Percentiles rank a stretch among this genome's conserved stretches.
These are phyloP conservation scores for Phoma sp. DNA, from an alignment of 2,329 filamentous ascomycete genomes.

Conservation along the genomic window DNA sequence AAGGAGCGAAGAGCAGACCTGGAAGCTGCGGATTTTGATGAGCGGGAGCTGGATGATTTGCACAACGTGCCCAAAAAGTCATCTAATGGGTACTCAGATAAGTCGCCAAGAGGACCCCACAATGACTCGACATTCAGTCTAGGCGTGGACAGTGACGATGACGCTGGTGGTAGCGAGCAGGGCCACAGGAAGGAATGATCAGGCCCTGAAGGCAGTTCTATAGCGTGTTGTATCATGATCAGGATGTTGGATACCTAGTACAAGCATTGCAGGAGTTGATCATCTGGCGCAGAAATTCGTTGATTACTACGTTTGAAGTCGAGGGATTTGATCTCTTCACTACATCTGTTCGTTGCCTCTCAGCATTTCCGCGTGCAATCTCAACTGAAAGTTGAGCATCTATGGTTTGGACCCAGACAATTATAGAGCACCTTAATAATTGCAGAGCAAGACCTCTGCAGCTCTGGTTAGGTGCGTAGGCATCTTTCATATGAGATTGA, in stretches of 20 bases:
- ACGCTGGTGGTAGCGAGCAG: constrained; percentile 41
- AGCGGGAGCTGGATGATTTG: constrained; percentile 64
- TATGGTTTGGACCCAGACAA: no score
- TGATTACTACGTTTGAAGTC: no score
- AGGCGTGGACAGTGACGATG: constrained; percentile 53
- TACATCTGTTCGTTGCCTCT: no score
- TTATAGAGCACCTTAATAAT: no score
- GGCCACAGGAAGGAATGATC: constrained; percentile 40
- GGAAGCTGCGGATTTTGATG: constrained; percentile 68
- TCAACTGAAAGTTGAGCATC: no score
- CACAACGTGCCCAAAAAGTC: constrained; percentile 38
- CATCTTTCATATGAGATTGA: no score
- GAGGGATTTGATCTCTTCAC: no score
- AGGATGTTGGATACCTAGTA: constrained; percentile 9
- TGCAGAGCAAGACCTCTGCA: no score
- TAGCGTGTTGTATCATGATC: constrained; percentile 1
- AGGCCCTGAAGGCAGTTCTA: not conserved
- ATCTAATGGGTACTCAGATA: constrained; percentile 37
- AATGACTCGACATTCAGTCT: constrained; percentile 55
- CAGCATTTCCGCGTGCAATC: no score
- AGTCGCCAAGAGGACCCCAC: constrained; percentile 37
- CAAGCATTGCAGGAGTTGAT: constrained; percentile 22
- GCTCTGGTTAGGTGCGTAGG: no score
- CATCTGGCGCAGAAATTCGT: no score
- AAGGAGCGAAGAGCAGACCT: constrained; percentile 57